phyloP scores from a whole-genome alignment of 305 asterid genomes.

The Fraxinus ornus region DNA sequence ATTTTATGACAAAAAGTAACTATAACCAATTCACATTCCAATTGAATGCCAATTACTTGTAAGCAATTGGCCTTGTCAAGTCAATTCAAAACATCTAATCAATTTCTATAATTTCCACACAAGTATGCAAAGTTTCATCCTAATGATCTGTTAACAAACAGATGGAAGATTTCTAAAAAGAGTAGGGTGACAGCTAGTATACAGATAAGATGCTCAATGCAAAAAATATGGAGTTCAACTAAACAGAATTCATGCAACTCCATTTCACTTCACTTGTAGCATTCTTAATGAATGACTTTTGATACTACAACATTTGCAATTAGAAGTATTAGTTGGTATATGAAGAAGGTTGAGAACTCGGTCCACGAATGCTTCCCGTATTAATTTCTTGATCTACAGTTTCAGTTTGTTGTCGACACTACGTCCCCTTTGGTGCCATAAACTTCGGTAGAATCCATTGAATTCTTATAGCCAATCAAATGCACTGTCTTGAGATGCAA shows the following conservation, averaged over 20 bases:
- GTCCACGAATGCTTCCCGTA: too few relatives aligned
- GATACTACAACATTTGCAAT: background rate
- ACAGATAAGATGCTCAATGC: background rate
- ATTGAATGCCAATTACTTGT: background rate
- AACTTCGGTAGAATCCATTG: background rate
- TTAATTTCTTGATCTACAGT: background rate
- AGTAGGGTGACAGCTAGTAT: background rate
- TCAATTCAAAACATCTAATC: background rate
- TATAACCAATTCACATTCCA: background rate
- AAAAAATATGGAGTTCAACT: background rate
- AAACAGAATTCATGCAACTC: background rate
- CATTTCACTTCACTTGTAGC: background rate
- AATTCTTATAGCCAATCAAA: conserved; percentile 3
- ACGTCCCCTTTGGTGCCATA: background rate
- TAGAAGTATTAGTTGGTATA: background rate
- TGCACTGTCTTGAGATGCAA: conserved; percentile 21
- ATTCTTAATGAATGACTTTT: background rate
- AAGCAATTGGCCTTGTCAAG: background rate
- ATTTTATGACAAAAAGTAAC: too few relatives aligned
- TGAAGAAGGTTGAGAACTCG: background rate
- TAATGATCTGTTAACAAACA: background rate
- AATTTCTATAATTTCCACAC: background rate
- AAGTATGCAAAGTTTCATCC: background rate
- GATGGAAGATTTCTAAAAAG: background rate
- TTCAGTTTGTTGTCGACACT: background rate